These are phyloP conservation scores for Sporobolomyces roseus DNA, from an alignment of 768 basidiomycete species.

Conservation along the genomic window DNA sequence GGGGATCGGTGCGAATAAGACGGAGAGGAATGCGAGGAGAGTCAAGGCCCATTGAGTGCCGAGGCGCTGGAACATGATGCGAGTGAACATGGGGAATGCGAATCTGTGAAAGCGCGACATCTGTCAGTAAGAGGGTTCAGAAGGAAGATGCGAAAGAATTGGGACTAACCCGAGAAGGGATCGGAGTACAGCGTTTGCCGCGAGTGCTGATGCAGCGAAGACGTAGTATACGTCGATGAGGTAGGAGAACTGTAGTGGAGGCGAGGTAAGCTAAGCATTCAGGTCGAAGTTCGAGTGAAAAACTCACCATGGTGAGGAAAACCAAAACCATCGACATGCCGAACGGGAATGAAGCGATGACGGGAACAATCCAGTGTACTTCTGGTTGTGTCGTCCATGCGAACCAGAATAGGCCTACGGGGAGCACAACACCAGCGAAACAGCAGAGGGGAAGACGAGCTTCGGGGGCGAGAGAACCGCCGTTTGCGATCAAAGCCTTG, in stretches of 20 bases:
- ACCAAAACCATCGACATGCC: constrained; percentile 63
- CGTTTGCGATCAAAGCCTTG: constrained; percentile 43
- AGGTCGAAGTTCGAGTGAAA: neutral
- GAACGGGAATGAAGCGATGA: constrained; percentile 63
- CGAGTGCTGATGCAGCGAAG: constrained; percentile 44
- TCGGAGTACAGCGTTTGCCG: constrained; percentile 46
- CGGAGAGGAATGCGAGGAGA: constrained; percentile 39
- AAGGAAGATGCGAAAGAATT: too few relatives aligned
- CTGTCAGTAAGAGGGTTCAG: too few relatives aligned
- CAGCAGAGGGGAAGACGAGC: constrained; percentile 50
- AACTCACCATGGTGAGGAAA: constrained; percentile 47
- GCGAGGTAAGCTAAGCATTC: neutral
- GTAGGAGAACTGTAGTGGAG: constrained; percentile 8
- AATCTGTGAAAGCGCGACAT: too few relatives aligned
- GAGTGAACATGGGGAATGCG: constrained; percentile 31
- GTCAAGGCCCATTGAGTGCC: constrained; percentile 44
- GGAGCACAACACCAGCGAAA: constrained; percentile 49
- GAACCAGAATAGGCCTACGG: constrained; percentile 45
- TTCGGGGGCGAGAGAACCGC: constrained; percentile 50
- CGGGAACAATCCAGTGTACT: constrained; percentile 65
- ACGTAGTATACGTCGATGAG: constrained; percentile 41
- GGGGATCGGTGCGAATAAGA: constrained; percentile 31
- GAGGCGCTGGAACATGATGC: constrained; percentile 41
- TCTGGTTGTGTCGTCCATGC: constrained; percentile 34
- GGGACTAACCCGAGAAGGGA: constrained; percentile 40